Evolutionary conservation across 164 flowering plant genomes (phyloP), one percentile per base, ranked within the genome.

Genomic region (Magnolia sinica): DNA sequence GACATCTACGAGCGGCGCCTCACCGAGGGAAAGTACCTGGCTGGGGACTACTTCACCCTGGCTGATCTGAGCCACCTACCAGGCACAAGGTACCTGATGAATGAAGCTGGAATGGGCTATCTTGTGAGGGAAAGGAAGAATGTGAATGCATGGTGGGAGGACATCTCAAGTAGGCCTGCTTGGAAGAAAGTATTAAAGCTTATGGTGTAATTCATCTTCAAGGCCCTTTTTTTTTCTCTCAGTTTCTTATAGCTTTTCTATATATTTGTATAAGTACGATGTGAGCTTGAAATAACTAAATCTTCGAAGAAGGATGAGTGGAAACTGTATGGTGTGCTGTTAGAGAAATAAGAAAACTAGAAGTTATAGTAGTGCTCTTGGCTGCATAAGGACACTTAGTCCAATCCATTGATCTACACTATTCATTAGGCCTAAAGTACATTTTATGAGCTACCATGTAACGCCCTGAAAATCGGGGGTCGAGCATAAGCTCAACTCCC

Each of bases 21-120:
- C 29, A 82, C 87, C 0, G 71, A 82, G 72, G 83, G 80, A 85
- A 87, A 74, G 3, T 91, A 89, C 52, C 85, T 92, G 0, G 92
- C 89, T 0, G 95, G 95, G 22, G 87, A 87, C 4, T 58, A 49
- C 2, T 92, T 86, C 83, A 83, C 88, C 3, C 74, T 91, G 4
- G 92, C 94, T 1, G 95, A 91, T 83, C 76, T 89, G 51, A 85
- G 84, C 76, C 92, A 91, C 69, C 87, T 91, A 11, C 90, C 92
- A 0, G 89, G 76, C 0, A 80, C 83, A 8, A 76, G 84, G 64
- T 86, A 85, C 71, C 50, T 90, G 22, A 77, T 85, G 74, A 72
- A 86, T 23, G 89, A 86, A 16, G 83, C 79, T 4, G 84, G 84
- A 7, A 59, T 84, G 87, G 82, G 81, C 18, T 78, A 89, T 65